Percentiles rank a stretch among this genome's conserved stretches.
These are phyloP conservation scores for Rhododendron vialii DNA, from an alignment of 148 eudicot species.

Conservation along the genomic window DNA sequence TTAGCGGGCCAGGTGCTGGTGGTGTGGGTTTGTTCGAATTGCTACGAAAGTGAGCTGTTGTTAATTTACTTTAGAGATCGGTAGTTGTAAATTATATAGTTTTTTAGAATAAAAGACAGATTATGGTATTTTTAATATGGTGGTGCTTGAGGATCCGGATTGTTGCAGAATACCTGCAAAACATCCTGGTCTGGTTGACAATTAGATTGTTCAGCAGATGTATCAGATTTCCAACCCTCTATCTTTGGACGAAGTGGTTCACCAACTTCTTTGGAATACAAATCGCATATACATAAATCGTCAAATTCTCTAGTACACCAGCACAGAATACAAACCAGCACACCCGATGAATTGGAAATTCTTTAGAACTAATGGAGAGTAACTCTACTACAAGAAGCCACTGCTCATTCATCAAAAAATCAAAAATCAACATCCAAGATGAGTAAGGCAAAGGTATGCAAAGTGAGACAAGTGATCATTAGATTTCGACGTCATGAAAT, in stretches of 20 bases:
- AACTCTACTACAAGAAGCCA: conserved; percentile 73
- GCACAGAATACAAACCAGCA: too few species aligned
- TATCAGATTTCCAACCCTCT: conserved; percentile 29
- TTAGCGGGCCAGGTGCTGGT: too few species aligned
- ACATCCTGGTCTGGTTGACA: conserved; percentile 45
- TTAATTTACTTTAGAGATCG: too few species aligned
- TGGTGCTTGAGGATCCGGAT: too few species aligned
- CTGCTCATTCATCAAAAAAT: conserved; percentile 34
- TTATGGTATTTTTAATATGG: too few species aligned
- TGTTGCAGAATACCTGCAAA: conserved; percentile 49
- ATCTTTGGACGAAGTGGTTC: conserved; percentile 44
- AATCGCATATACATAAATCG: conserved; percentile 46
- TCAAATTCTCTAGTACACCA: conserved; percentile 78
- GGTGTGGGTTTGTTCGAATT: too few species aligned
- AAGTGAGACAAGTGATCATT: neutral
- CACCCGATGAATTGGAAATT: conserved; percentile 24
- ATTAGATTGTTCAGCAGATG: conserved; percentile 23
- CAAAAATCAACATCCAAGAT: conserved; percentile 20
- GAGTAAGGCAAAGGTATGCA: neutral
- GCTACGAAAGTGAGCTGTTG: too few species aligned
- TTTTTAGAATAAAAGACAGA: too few species aligned
- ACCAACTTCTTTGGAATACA: conserved; percentile 39
- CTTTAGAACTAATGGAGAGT: conserved; percentile 36
- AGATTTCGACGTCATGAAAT: neutral
- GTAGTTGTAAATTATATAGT: too few species aligned